Conservation (phyloP, 2,329 filamentous ascomycete genomes). For the Fusarium sp. region DNA sequence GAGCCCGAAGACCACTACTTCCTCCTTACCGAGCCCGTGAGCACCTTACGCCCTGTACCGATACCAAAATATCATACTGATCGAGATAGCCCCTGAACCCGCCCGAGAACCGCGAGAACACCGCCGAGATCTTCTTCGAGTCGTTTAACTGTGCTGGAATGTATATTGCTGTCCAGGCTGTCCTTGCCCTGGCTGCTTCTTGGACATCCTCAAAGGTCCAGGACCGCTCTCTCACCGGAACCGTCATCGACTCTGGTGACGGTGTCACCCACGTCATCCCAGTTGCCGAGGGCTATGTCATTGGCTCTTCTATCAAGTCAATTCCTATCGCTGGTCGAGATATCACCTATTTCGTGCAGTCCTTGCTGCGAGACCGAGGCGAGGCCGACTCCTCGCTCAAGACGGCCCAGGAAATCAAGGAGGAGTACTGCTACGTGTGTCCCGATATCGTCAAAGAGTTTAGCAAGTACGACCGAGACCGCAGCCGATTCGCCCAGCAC, state of each 20-base stretch:
- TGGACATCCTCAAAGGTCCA: slow-evolving; percentile 99
- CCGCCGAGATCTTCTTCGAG: slow-evolving; percentile 99
- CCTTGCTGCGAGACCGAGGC: slow-evolving; percentile 90
- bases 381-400: slow-evolving; percentile 97
- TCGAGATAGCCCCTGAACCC: slow-evolving; percentile 84
- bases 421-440: slow-evolving; percentile 98
- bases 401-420: slow-evolving; percentile 98
- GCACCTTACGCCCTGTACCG: slow-evolving; percentile 43
- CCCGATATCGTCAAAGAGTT: slow-evolving; percentile 99
- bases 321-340: slow-evolving; percentile 98
- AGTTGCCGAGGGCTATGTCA: slow-evolving; percentile 98
- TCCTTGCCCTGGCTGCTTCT: slow-evolving; percentile 93
- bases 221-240: slow-evolving; percentile 93
- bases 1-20: slow-evolving; percentile 99
- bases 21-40: slow-evolving; percentile 93
- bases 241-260: slow-evolving; percentile 97
- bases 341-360: slow-evolving; percentile 99
- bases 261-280: slow-evolving; percentile 99
- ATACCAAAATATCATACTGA: slow-evolving; percentile 23
- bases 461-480: slow-evolving; percentile 90
- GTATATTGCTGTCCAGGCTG: slow-evolving; percentile 98
- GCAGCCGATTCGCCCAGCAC: slow-evolving; percentile 90
- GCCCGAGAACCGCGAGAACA: slow-evolving; percentile 98
- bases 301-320: slow-evolving; percentile 98
- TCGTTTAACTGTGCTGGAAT: slow-evolving; percentile 99